phyloP scores from a whole-genome alignment of 345 rosid genomes.

The Eutrema japonicum region DNA sequence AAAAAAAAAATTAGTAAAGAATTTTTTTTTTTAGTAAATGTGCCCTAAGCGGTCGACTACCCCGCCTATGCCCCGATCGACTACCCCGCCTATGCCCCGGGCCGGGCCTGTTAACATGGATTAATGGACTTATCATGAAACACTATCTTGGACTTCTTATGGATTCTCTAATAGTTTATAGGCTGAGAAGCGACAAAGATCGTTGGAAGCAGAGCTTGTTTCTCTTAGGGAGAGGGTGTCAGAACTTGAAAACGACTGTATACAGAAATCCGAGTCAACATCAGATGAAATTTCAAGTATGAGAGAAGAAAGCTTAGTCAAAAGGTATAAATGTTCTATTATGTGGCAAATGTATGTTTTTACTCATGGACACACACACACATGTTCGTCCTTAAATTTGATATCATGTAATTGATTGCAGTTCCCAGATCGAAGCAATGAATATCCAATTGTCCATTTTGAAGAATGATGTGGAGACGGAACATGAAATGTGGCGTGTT shows the following conservation, averaged over 20 bases:
- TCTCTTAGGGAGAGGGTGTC: constrained; percentile 73
- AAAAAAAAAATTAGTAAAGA: no score
- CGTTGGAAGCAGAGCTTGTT: constrained; percentile 71
- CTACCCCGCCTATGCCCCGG: no score
- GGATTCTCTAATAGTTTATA: constrained; percentile 7
- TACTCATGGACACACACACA: not conserved
- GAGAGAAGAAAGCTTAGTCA: constrained; percentile 68
- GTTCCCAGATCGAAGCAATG: constrained; percentile 71
- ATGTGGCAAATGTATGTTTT: constrained; percentile 2
- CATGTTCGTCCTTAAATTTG: not conserved
- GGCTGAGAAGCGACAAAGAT: constrained; percentile 72
- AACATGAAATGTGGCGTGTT: constrained; percentile 75
- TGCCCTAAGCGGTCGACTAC: no score
- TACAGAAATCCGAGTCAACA: constrained; percentile 69
- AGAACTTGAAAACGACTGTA: constrained; percentile 71
- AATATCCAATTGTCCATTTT: constrained; percentile 64
- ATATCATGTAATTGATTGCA: constrained; percentile 42
- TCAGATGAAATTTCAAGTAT: constrained; percentile 64
- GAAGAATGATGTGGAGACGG: constrained; percentile 71
- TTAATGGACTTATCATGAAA: no score
- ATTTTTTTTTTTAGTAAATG: no score
- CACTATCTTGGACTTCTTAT: no score
- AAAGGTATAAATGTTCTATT: constrained; percentile 55
- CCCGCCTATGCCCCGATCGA: no score
- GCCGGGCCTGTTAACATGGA: no score